Evolutionary conservation across 371 early-diverging fungal genomes (phyloP), one percentile per base, ranked within the genome.

Genomic region (Apophysomyces ossiformis): DNA sequence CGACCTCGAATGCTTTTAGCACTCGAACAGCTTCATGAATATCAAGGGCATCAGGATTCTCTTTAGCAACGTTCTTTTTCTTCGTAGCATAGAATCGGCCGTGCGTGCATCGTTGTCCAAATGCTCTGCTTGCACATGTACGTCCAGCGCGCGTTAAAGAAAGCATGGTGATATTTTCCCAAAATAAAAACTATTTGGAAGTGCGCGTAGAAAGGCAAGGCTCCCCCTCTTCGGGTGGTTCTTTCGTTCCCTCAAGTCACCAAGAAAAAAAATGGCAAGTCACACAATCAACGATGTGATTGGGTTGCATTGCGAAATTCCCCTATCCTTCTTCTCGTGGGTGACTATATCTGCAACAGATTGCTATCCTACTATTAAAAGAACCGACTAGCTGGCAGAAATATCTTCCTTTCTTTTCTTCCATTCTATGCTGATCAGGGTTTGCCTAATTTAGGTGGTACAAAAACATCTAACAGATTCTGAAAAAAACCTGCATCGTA

Each of bases 1-100:
- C 90, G 39, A 89, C 89, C 65, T 89, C 93, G 45, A 82, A 78
- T 5, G 93, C 91, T 78, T 92, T 79, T 16, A 81, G 45, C 38
- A 76, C 69, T n/a, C 73, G 69, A 36, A 82, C 71, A 12, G 82
- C 82, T 47, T 79, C 72, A 36, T 62, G 63, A 26, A 82, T 62
- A 50, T 79, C 78, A 63, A 82, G 61, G 4, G 82, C 82, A 61
- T 82, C 75, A 13, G 79, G 79, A 59, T 82, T 72, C 36, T 63
- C 67, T 58, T 60, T 69, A 13, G 65, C 39, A 35, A 64, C 59
- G 41, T 36, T 5, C 57, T 74, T 77, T 59, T 73, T 73, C 63
- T 74, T 82, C 16, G 73, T 72, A 64, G 75, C 75, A 26, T 75
- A 78, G 12, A 39, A 64, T 57, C 75, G 54, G 59, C 35, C 9